Evolutionary conservation across 768 basidiomycete species (phyloP), one percentile per base, ranked within the genome.

Genomic region (Agaricus sinodeliciosus): DNA sequence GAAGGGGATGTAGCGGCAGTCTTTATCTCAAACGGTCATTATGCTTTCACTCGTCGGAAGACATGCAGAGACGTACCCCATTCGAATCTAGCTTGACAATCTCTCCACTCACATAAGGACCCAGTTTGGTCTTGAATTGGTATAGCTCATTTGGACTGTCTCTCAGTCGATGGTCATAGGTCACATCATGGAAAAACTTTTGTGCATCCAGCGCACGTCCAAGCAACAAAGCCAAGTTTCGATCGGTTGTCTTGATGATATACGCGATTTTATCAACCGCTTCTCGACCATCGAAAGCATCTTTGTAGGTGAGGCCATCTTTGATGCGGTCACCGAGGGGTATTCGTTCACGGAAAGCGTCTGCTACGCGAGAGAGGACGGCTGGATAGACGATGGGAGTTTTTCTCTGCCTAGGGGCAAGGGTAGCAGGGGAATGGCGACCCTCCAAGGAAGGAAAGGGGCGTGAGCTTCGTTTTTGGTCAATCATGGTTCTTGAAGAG

Each of bases 141-240:
- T 97, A 99, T 27, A 99, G 69, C 69, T 99, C 96, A 56, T 78
- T 77, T 0, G 84, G 72, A 61, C 84, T 92, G 68, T 98, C 96
- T 47, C 96, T 75, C 53, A 99, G 66, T 12, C 95, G 86, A 66
- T 99, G 96, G 63, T 97, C 95, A 64, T 98, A 99, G 8, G 96
- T 97, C 59, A 99, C 96, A 63, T 98, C 96, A 63, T 99, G 96
- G 65, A 99, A 98, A 71, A 93, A 98, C 71, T 98, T 98, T 67
- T 98, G 96, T 8, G 94, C 88, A 63, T 98, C 96, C 49, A 99
- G 74, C 2, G 96, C 94, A 39, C 96, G 81, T 4, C 96, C 96
- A n/a, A 98, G 79, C 2, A 99, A 76, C 42, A 98, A 72, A 9
- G 96, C 96, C 25, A 99, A 78, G 68, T 96, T 98, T 12, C 96